A percentile compares a stretch with the other conserved stretches of the same genome.
These are phyloP conservation scores for Arabidopsis arenosa DNA, from an alignment of 345 rosid genomes.

Conservation along the genomic window DNA sequence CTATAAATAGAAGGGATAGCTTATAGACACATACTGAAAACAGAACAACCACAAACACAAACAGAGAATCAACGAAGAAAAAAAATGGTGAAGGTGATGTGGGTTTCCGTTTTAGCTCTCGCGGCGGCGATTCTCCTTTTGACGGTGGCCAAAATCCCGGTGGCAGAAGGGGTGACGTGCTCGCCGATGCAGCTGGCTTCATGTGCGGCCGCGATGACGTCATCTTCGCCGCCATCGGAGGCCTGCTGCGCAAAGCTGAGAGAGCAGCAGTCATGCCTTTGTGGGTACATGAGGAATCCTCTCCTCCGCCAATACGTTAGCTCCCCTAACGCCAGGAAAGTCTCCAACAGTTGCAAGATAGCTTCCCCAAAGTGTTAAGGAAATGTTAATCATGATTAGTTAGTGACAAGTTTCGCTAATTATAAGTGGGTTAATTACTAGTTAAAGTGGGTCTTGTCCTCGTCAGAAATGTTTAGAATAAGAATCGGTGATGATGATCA, in stretches of 20 bases:
- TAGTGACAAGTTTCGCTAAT: constrained; percentile 21
- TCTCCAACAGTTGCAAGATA: constrained; percentile 50
- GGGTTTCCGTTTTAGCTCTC: constrained; percentile 5
- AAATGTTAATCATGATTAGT: constrained; percentile 22
- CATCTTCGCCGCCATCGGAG: constrained; percentile 49
- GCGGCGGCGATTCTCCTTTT: constrained; percentile 21
- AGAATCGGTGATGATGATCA: constrained; percentile 13
- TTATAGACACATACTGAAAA: not conserved
- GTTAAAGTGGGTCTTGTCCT: not conserved
- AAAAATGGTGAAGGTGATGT: constrained; percentile 36
- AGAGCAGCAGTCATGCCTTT: constrained; percentile 75
- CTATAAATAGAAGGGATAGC: too few relatives aligned
- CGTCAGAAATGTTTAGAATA: constrained; percentile 17
- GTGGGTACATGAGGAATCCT: constrained; percentile 64
- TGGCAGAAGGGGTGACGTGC: constrained; percentile 62
- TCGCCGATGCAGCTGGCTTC: constrained; percentile 53
- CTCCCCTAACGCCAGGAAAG: constrained; percentile 57
- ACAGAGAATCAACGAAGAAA: constrained; percentile 10
- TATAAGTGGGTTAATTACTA: constrained; percentile 32
- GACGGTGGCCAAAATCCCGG: constrained; percentile 12
- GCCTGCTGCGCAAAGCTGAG: constrained; percentile 62
- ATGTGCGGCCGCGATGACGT: constrained; percentile 51
- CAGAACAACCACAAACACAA: constrained; percentile 16
- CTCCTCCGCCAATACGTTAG: constrained; percentile 46
- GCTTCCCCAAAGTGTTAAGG: constrained; percentile 53